Percentiles rank a stretch among this genome's conserved stretches.
phyloP scores from a whole-genome alignment of 257 asterid species.

The Echium plantagineum region DNA sequence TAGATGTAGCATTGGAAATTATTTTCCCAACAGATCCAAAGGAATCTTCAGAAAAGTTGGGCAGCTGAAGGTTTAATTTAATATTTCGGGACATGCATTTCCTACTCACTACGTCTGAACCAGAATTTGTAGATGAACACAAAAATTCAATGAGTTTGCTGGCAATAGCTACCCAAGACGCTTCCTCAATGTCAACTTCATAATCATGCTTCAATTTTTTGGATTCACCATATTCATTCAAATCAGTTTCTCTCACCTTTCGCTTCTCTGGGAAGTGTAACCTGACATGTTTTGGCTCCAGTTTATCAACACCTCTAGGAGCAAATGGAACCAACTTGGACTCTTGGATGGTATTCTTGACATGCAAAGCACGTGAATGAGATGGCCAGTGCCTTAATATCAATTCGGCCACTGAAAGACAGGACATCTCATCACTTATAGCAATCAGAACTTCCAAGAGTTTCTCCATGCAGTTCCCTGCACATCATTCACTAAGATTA shows the following conservation, averaged over 20 bases:
- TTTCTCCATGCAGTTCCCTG: conserved; percentile 99
- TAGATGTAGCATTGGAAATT: conserved; percentile 25
- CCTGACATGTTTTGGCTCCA: conserved; percentile 72
- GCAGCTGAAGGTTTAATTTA: conserved; percentile 40
- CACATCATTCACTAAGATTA: conserved; percentile 14
- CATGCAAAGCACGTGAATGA: conserved; percentile 95
- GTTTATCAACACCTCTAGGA: conserved; percentile 89
- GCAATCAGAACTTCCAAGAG: conserved; percentile 96
- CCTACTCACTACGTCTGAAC: conserved; percentile 30
- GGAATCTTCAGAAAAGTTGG: conserved; percentile 37
- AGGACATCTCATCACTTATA: conserved; percentile 95
- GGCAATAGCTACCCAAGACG: conserved; percentile 75
- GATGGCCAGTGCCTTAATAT: conserved; percentile 94
- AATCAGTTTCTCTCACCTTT: conserved; percentile 45
- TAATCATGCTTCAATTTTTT: conserved; percentile 54
- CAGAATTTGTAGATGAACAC: conserved; percentile 21
- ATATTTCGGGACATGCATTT: conserved; percentile 34
- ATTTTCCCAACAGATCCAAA: conserved; percentile 25
- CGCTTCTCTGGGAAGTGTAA: conserved; percentile 76
- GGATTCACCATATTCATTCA: conserved; percentile 22
- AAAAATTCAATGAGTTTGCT: conserved; percentile 48
- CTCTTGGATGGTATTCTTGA: conserved; percentile 70
- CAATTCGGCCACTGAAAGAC: conserved; percentile 77
- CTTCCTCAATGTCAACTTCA: conserved; percentile 61
- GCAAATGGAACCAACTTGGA: conserved; percentile 64